phyloP scores from a whole-genome alignment of 495 filamentous ascomycete genomes.

The Podospora appendiculata region DNA sequence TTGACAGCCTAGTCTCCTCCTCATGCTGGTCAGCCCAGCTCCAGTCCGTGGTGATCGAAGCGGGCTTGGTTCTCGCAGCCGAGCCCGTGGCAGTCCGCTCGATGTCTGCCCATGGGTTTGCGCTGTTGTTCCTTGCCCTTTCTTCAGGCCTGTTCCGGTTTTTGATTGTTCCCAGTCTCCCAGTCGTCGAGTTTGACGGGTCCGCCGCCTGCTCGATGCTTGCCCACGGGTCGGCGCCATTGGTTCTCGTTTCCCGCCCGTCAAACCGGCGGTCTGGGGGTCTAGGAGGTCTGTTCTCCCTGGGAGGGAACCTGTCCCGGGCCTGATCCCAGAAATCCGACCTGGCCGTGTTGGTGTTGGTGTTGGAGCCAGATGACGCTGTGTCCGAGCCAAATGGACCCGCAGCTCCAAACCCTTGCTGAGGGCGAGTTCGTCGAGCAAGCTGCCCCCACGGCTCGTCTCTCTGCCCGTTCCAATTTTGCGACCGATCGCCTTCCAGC shows the following conservation, averaged over 20 bases:
- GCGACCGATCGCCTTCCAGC: too few relatives aligned
- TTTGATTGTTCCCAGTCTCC: too few relatives aligned
- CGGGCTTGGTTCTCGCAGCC: background rate
- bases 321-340: conserved; percentile 4
- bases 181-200: background rate
- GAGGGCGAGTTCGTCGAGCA: background rate
- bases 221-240: too few relatives aligned
- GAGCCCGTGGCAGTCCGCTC: background rate
- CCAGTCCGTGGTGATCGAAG: background rate
- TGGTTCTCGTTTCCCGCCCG: too few relatives aligned
- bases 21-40: background rate
- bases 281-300: background rate
- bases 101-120: background rate
- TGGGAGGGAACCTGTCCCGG: background rate
- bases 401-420: background rate
- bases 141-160: too few relatives aligned
- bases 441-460: background rate
- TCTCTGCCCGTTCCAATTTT: too few relatives aligned
- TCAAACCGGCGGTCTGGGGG: too few relatives aligned
- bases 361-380: background rate
- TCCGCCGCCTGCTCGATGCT: too few relatives aligned
- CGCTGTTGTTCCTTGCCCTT: too few relatives aligned
- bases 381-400: background rate
- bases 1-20: too few relatives aligned
- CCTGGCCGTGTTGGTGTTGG: background rate